Evolutionary conservation across 1,139 yeast genomes (phyloP), one percentile per base, ranked within the genome.

Genomic region (Candida labiduridarum): DNA sequence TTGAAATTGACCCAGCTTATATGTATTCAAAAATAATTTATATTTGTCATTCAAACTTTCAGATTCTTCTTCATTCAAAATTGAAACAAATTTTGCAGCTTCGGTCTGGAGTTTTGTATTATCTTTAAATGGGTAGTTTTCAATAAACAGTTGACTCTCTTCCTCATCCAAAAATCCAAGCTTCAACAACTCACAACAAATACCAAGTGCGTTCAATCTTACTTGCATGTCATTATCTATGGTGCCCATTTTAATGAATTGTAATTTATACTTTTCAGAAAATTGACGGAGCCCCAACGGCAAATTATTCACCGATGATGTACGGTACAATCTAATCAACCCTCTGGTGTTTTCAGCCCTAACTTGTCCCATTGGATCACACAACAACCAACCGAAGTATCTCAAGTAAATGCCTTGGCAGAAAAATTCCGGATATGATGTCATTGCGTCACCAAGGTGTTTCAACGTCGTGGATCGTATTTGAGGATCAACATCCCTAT

Each of bases 301-400:
- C n/a, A 56, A 56, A 15, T 53, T 53, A 19, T 57, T 50, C 10
- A 56, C 49, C 19, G 60, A 56, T 16, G 59, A 54, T 27, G 49
- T 67, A 49, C 72, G 78, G 56, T 79, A 83, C 30, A 84, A 59
- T 54, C 73, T 82, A 2, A 80, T 70, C 45, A 92, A 68, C 3
- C 80, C 77, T 56, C 76, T 81, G 18, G 87, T 64, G 1, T 84
- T 91, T 59, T 88, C 94, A 6, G 72, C 63, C 56, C 96, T 77
- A 1, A 89, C 95, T 3, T 66, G 57, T 14, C 79, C 67, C 18
- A 80, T 78, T 1, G 84, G 76, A 61, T 92, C 98, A 8, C 94
- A 84, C 44, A 91, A 69, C 19, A 89, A 74, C 95, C 96, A 88
- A 2, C 96, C 96, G 62, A 87, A 80, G 62, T 88, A 89, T 53